Conservation (phyloP, 2,329 filamentous ascomycete genomes). For the Zarea fungicola region DNA sequence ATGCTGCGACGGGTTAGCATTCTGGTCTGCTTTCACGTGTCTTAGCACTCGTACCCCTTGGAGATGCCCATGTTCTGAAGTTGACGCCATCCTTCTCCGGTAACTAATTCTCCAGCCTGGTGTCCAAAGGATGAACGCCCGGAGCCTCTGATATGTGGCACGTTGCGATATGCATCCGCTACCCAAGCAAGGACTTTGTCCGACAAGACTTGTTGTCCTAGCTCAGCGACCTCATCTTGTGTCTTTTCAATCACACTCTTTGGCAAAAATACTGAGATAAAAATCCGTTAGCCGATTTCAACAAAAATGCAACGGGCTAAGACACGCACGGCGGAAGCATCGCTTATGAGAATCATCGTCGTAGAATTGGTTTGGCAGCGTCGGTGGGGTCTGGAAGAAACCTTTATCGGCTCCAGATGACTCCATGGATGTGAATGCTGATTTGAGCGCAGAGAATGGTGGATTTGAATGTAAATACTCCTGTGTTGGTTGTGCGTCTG, state of each 20-base stretch:
- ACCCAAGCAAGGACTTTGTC: slow-evolving; percentile 51
- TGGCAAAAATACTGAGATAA: slow-evolving; percentile 44
- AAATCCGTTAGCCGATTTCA: neutral
- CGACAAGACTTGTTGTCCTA: slow-evolving; percentile 50
- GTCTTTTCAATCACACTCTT: slow-evolving; percentile 32
- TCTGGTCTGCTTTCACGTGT: neutral
- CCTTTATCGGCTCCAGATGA: slow-evolving; percentile 42
- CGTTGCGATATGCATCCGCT: slow-evolving; percentile 60
- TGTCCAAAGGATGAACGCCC: slow-evolving; percentile 58
- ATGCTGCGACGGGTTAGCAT: slow-evolving; percentile 30
- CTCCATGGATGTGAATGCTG: slow-evolving; percentile 30
- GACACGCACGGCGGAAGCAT: slow-evolving; percentile 42
- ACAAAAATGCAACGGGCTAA: neutral
- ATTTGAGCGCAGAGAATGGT: neutral
- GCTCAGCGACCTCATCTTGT: slow-evolving; percentile 38
- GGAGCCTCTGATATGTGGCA: slow-evolving; percentile 52
- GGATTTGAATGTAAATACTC: too few species aligned
- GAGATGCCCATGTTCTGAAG: slow-evolving; percentile 54
- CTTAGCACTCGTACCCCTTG: slow-evolving; percentile 38
- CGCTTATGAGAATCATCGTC: slow-evolving; percentile 50
- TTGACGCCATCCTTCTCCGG: slow-evolving; percentile 60
- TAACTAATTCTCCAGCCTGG: slow-evolving; percentile 54
- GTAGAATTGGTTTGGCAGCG: slow-evolving; percentile 50
- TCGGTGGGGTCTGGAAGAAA: slow-evolving; percentile 51
- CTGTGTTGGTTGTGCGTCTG: too few species aligned